A percentile compares a stretch with the other conserved stretches of the same genome.
These are phyloP conservation scores for Globisporangium mamillatum DNA, from an alignment of 352 stramenopile genomes.

Conservation along the genomic window DNA sequence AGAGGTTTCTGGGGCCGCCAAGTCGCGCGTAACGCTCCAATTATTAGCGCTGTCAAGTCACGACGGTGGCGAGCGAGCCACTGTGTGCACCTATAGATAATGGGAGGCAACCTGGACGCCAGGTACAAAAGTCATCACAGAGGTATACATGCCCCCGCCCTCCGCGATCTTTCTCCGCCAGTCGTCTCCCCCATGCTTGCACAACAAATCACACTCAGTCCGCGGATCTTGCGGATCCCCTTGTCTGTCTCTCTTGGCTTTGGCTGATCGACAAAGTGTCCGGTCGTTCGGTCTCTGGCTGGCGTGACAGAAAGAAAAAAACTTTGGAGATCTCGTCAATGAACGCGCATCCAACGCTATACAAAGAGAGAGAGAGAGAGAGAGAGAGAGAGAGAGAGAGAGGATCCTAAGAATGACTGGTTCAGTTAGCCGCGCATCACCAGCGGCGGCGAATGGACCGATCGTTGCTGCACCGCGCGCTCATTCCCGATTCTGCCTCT, in stretches of 20 bases:
- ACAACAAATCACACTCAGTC: neutral
- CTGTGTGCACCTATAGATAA: neutral
- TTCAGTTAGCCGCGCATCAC: neutral
- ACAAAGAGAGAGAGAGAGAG: neutral
- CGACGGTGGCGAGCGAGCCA: neutral
- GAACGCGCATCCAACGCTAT: neutral
- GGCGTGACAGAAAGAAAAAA: neutral
- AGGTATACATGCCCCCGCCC: neutral
- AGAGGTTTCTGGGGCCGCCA: neutral
- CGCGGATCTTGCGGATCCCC: neutral
- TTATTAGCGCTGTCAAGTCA: neutral
- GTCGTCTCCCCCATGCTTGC: neutral
- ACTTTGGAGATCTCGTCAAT: neutral
- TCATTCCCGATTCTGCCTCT: constrained; percentile 19
- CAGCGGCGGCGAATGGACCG: neutral
- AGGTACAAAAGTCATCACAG: neutral
- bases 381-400: no score
- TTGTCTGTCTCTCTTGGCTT: constrained; percentile 5
- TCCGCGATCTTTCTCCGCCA: constrained; percentile 1
- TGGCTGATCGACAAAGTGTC: neutral
- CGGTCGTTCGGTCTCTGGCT: neutral
- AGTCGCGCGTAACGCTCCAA: constrained; percentile 6
- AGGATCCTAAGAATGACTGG: neutral
- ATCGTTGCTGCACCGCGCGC: neutral
- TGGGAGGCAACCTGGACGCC: constrained; percentile 3